phyloP scores from a whole-genome alignment of 768 basidiomycete species.

The Termitomyces sp. region DNA sequence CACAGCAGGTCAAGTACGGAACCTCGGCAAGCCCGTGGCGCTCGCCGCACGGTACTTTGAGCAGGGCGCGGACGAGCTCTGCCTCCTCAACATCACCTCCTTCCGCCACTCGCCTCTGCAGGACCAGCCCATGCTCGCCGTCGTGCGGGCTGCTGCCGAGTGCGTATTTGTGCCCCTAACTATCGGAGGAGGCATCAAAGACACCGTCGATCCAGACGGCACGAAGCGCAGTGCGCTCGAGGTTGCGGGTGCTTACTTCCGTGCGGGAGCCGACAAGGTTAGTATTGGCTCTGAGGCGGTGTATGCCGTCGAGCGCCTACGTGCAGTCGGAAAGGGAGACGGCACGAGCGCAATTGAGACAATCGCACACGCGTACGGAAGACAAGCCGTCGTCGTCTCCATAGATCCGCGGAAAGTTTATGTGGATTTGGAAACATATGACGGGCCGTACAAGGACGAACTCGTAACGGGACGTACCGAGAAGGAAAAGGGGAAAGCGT shows the following conservation, averaged over 20 bases:
- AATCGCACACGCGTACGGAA: constrained; percentile 85
- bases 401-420: constrained; percentile 89
- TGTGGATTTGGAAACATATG: constrained; percentile 60
- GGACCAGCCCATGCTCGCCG: constrained; percentile 98
- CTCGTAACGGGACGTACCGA: constrained; percentile 40
- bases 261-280: constrained; percentile 97
- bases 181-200: constrained; percentile 97
- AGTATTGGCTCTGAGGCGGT: constrained; percentile 97
- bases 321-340: constrained; percentile 44
- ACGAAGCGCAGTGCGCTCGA: constrained; percentile 83
- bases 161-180: constrained; percentile 95
- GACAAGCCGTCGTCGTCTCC: constrained; percentile 97
- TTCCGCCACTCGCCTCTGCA: constrained; percentile 94
- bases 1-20: constrained; percentile 78
- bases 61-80: constrained; percentile 92
- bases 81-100: constrained; percentile 98
- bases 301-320: constrained; percentile 82
- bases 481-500: constrained; percentile 57
- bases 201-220: constrained; percentile 92
- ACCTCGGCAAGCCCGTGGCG: constrained; percentile 95
- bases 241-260: constrained; percentile 94
- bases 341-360: constrained; percentile 89
- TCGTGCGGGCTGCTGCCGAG: constrained; percentile 86
- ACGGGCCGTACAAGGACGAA: constrained; percentile 64
- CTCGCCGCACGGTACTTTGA: constrained; percentile 82